Evolutionary conservation across 805 yeast genomes (phyloP).

Genomic region (Pichia paraexigua): DNA sequence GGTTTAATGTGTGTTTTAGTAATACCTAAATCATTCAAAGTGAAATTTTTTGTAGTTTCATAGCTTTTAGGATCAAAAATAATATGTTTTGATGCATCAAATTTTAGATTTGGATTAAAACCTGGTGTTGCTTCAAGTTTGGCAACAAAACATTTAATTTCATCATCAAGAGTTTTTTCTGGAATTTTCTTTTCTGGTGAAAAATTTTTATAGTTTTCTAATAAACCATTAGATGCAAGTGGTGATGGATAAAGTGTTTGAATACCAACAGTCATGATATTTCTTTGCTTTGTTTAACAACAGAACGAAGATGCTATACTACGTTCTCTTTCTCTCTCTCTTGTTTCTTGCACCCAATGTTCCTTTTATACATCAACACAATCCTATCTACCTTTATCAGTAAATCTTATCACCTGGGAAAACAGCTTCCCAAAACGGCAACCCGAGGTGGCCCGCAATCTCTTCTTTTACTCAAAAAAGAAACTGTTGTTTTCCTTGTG

Average conservation of each 20-base stretch:
- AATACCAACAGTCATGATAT: conserved; percentile 14
- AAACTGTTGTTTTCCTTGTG: too few species aligned
- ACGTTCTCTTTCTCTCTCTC: too few species aligned
- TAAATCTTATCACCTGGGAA: too few species aligned
- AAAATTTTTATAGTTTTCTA: conserved; percentile 13
- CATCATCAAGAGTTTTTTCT: conserved; percentile 17
- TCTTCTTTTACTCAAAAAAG: too few species aligned
- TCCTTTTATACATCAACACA: too few species aligned
- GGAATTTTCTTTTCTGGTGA: conserved; percentile 19
- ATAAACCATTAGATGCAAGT: conserved; percentile 14
- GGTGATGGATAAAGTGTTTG: conserved; percentile 16
- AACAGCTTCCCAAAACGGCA: too few species aligned
- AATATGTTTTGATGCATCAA: conserved; percentile 33
- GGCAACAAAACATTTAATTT: conserved; percentile 13
- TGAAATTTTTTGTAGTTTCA: conserved; percentile 30
- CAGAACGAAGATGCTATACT: too few species aligned
- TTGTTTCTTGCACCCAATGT: too few species aligned
- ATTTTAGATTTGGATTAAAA: conserved; percentile 25
- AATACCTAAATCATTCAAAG: conserved; percentile 31
- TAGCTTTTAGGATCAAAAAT: conserved; percentile 29
- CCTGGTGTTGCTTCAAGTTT: conserved; percentile 20
- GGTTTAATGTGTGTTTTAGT: conserved; percentile 25
- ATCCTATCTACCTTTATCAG: too few species aligned
- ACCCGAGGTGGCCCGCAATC: too few species aligned
- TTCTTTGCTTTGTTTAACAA: too few species aligned